Evolutionary conservation across 2,329 filamentous ascomycete genomes (phyloP).

Genomic region (Graphiopsis chlorocephala): DNA sequence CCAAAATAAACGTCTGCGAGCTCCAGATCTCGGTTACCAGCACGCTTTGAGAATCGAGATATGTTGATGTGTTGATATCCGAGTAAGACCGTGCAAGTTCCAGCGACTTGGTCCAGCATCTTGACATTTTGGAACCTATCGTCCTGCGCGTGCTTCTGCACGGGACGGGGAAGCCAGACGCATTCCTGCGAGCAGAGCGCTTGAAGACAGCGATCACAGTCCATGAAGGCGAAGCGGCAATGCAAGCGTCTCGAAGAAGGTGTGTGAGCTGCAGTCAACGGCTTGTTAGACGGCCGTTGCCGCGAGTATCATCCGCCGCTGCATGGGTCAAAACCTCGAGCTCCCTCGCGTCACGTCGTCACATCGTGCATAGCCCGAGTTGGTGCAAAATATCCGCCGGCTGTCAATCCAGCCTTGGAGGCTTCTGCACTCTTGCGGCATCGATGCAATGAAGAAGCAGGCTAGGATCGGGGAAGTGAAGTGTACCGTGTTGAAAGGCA

Average conservation of each 20-base stretch:
- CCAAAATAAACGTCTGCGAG: background rate
- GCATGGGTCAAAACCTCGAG: background rate
- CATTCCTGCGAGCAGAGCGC: background rate
- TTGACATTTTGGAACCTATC: background rate
- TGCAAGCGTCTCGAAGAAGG: background rate
- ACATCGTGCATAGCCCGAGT: background rate
- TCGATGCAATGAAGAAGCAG: background rate
- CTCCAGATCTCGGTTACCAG: background rate
- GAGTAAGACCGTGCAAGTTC: constrained; percentile 1
- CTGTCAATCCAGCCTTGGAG: background rate
- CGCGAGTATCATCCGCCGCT: background rate
- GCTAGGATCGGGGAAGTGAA: background rate
- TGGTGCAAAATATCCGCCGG: background rate
- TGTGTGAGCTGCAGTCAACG: background rate
- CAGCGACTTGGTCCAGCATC: constrained; percentile 3
- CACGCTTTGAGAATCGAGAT: background rate
- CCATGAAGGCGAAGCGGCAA: background rate
- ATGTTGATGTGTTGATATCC: background rate
- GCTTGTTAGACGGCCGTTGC: background rate
- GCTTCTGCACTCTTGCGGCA: background rate
- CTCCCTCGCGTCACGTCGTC: background rate
- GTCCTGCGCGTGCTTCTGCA: constrained; percentile 1
- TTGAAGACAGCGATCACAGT: constrained; percentile 1
- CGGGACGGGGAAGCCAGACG: background rate
- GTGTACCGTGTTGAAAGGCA: background rate